Conservation (phyloP, 148 eudicot species). For the Diospyros lotus region DNA sequence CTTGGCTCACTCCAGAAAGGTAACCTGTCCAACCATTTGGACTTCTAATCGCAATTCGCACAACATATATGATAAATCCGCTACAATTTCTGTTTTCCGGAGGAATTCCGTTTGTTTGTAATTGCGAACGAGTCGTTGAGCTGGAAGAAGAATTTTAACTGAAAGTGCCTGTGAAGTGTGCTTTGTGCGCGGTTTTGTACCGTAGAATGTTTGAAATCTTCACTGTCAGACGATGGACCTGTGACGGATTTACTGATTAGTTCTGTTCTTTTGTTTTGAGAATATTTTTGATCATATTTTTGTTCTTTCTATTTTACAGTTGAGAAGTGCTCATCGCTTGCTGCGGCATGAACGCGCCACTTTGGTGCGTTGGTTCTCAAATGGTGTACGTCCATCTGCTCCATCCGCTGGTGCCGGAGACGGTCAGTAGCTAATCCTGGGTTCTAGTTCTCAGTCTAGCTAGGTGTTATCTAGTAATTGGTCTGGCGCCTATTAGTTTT, state of each 20-base stretch:
- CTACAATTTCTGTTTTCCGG: neutral
- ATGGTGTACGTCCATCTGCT: constrained; percentile 23
- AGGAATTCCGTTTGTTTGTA: neutral
- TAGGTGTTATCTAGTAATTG: neutral
- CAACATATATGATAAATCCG: neutral
- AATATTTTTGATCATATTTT: neutral
- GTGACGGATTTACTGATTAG: neutral
- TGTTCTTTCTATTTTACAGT: constrained; percentile 28
- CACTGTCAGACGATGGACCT: neutral
- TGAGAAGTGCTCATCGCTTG: constrained; percentile 32
- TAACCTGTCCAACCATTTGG: neutral
- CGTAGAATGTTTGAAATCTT: neutral
- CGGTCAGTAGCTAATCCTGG: constrained; percentile 26
- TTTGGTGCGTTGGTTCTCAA: constrained; percentile 50
- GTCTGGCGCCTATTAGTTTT: neutral
- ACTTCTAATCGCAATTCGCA: neutral
- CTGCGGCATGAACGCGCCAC: constrained; percentile 36
- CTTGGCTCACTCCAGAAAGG: constrained; percentile 43
- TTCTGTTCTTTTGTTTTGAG: no score
- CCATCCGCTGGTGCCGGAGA: constrained; percentile 31
- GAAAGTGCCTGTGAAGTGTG: neutral
- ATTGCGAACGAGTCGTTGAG: neutral
- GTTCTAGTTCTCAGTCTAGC: no score
- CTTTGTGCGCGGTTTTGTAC: no score
- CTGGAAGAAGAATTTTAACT: neutral